Evolutionary conservation across 2,329 filamentous ascomycete genomes (phyloP).

Genomic region (Aspergillus sp.): DNA sequence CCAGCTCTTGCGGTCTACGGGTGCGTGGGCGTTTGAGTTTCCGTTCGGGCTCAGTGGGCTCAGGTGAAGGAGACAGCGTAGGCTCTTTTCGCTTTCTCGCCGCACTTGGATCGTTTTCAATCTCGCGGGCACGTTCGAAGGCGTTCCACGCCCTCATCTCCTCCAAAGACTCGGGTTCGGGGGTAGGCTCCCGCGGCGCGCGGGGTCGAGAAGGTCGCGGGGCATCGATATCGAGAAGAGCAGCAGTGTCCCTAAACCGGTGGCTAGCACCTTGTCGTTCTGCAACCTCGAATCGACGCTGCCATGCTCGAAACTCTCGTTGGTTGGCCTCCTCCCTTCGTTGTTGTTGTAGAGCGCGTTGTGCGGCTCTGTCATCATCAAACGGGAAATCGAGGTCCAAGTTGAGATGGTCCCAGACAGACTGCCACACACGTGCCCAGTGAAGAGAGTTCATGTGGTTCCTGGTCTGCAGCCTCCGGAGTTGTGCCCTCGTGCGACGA

Average conservation of each 20-base stretch:
- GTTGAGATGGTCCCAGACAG: constrained; percentile 71
- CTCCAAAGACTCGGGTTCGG: constrained; percentile 66
- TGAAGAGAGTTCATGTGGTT: constrained; percentile 45
- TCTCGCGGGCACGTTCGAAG: constrained; percentile 74
- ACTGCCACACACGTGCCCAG: constrained; percentile 80
- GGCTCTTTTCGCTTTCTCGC: constrained; percentile 47
- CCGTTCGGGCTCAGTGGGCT: constrained; percentile 63
- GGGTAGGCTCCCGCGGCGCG: constrained; percentile 33
- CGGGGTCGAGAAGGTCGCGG: constrained; percentile 36
- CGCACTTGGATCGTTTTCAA: constrained; percentile 45
- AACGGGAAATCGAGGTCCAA: constrained; percentile 82
- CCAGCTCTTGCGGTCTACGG: constrained; percentile 54
- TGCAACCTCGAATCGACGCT: constrained; percentile 75
- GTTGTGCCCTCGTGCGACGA: constrained; percentile 42
- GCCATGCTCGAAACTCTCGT: constrained; percentile 64
- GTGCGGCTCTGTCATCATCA: constrained; percentile 59
- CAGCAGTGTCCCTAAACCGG: constrained; percentile 63
- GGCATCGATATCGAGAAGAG: constrained; percentile 48
- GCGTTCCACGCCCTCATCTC: constrained; percentile 84
- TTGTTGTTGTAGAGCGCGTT: constrained; percentile 51
- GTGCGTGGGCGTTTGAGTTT: constrained; percentile 84
- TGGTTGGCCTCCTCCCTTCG: constrained; percentile 45
- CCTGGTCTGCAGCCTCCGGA: constrained; percentile 33
- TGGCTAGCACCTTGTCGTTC: constrained; percentile 68
- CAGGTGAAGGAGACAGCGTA: constrained; percentile 71